A percentile compares a stretch with the other conserved stretches of the same genome.
phyloP scores from a whole-genome alignment of 768 basidiomycete species.

The Hericium rajendrae region DNA sequence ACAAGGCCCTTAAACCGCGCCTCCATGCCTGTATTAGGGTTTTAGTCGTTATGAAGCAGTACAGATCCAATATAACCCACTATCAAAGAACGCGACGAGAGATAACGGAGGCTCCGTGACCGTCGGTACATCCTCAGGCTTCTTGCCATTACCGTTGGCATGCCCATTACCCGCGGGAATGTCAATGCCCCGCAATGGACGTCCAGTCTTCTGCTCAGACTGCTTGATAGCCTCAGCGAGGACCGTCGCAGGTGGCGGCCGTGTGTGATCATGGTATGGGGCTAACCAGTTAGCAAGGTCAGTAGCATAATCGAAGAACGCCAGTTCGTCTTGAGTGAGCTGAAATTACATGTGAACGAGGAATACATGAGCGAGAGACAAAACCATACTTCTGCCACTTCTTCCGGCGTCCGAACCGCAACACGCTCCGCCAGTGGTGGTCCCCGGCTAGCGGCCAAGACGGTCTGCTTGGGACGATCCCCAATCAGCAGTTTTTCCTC shows the following conservation, averaged over 20 bases:
- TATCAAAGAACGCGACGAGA: slow-evolving; percentile 50
- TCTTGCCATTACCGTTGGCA: slow-evolving; percentile 44
- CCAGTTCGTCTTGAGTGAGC: slow-evolving; percentile 58
- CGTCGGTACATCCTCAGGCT: slow-evolving; percentile 63
- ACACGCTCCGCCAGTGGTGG: slow-evolving; percentile 53
- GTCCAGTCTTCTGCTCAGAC: slow-evolving; percentile 60
- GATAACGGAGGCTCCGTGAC: slow-evolving; percentile 50
- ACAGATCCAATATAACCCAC: background rate
- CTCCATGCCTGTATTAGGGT: slow-evolving; percentile 37
- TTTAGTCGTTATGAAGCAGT: background rate
- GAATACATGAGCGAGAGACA: slow-evolving; percentile 5
- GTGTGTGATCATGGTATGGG: slow-evolving; percentile 63
- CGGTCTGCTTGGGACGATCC: slow-evolving; percentile 62
- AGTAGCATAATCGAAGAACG: slow-evolving; percentile 48
- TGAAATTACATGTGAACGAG: slow-evolving; percentile 19
- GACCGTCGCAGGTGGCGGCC: slow-evolving; percentile 61
- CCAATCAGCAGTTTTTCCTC: slow-evolving; percentile 74
- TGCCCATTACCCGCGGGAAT: slow-evolving; percentile 27
- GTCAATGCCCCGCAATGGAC: slow-evolving; percentile 57
- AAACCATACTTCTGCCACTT: slow-evolving; percentile 40
- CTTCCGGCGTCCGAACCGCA: slow-evolving; percentile 35
- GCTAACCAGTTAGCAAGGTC: slow-evolving; percentile 68
- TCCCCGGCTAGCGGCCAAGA: slow-evolving; percentile 35
- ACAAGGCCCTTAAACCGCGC: slow-evolving; percentile 38
- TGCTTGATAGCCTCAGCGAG: slow-evolving; percentile 69